Percentiles rank a stretch among this genome's conserved stretches.
Evolutionary conservation across 148 eudicot species (phyloP).

Genomic region (Limonium bicolor): DNA sequence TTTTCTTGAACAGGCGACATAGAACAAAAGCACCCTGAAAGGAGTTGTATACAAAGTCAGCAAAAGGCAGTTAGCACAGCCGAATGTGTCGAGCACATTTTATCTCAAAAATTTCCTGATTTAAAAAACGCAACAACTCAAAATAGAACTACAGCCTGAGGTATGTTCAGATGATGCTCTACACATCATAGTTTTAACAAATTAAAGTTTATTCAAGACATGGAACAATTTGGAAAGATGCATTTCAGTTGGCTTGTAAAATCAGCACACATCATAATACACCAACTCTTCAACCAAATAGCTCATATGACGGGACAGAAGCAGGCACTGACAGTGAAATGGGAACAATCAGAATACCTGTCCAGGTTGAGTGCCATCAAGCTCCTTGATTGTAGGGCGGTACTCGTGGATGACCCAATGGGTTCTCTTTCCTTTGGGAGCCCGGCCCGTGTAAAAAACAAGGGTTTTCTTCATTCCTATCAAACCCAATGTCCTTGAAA

Average conservation of each 20-base stretch:
- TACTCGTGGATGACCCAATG: slow-evolving; percentile 98
- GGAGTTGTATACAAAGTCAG: not conserved
- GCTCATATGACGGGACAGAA: no score
- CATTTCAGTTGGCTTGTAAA: no score
- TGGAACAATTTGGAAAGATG: no score
- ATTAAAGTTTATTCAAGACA: no score
- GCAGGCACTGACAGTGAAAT: no score
- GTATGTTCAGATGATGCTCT: no score
- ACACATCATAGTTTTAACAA: no score
- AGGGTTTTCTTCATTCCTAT: slow-evolving; percentile 95
- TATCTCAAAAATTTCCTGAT: not conserved
- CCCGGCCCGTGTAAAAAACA: slow-evolving; percentile 82
- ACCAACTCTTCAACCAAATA: no score
- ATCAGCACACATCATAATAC: no score
- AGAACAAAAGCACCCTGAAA: slow-evolving; percentile 64
- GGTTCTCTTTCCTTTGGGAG: slow-evolving; percentile 76
- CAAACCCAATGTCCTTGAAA: slow-evolving; percentile 21
- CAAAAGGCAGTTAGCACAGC: not conserved
- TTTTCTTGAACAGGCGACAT: slow-evolving; percentile 69
- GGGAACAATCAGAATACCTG: slow-evolving; percentile 34
- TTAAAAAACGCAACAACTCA: no score
- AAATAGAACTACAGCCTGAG: no score
- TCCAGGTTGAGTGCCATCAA: slow-evolving; percentile 78
- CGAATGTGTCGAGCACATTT: not conserved
- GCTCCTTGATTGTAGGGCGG: slow-evolving; percentile 50